Base-by-base conservation (phyloP, 164 flowering plant species). In the Stephania japonica region DNA sequence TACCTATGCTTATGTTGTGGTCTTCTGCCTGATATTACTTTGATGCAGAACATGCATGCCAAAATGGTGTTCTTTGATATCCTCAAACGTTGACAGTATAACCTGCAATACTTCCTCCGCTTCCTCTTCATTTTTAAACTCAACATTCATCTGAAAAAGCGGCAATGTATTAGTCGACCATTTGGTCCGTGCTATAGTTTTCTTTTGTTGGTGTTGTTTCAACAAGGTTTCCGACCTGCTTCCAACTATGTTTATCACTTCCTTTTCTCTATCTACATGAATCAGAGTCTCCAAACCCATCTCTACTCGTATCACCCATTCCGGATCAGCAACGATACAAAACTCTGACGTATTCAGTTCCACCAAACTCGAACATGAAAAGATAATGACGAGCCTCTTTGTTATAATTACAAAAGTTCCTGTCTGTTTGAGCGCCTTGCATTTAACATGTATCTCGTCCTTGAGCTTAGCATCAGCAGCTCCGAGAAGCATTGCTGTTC, bases 381-480 rank as follows among this genome's bases (percentile, higher is more conserved):
- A 85, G n/a, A 88, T 73, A 71, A 93, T 61, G 49, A 95, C 32
- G 7, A 85, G 81, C 70, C 85, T 85, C 75, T 85, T 83, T 0
- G 99, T 91, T 43, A 95, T 62, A 49, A 89, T 71, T 8, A 86
- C 86, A 76, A 86, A 93, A 62, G 86, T 85, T 26, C 99, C 97
- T 25, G 78, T 74, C 71, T 81, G 78, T 65, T 85, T 90, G 18
- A 95, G 97, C 73, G 87, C 75, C 79, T 88, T 95, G 86, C 97
- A 95, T 72, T 75, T 73, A 25, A 91, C 85, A 56, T 86, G 80
- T 19, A 71, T 72, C 75, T 95, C 97, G 50, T 86, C 91, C 78
- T 83, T 86, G 53, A 87, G 71, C 76, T 79, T 89, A 61, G 75
- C 62, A 18, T 88, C 84, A 64, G 80, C 91, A 6, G 84, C 87